Conservation (phyloP, 768 basidiomycete genomes). For the Rhizopogon roseolus region DNA sequence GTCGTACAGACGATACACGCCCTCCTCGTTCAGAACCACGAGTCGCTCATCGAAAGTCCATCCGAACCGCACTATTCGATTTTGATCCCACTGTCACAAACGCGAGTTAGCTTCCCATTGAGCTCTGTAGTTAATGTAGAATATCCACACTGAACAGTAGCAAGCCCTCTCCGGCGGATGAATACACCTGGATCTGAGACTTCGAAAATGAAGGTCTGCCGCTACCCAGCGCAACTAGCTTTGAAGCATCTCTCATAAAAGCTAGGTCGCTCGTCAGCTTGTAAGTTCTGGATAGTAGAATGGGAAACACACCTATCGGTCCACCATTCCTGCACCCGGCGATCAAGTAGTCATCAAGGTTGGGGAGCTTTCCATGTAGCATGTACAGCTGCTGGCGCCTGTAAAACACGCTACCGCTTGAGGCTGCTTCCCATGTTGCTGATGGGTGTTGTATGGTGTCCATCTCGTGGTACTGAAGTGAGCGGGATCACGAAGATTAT, state of each 20-base stretch:
- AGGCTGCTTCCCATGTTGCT: slow-evolving; percentile 86
- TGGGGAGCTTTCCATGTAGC: slow-evolving; percentile 71
- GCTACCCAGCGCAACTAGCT: slow-evolving; percentile 68
- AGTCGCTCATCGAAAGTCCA: slow-evolving; percentile 84
- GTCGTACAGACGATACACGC: slow-evolving; percentile 86
- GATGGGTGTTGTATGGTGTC: slow-evolving; percentile 67
- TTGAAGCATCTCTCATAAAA: slow-evolving; percentile 80
- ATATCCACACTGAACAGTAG: slow-evolving; percentile 69
- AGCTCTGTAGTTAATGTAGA: background rate
- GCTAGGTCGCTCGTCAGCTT: slow-evolving; percentile 40
- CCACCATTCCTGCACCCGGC: slow-evolving; percentile 85
- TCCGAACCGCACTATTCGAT: slow-evolving; percentile 75
- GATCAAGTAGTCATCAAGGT: slow-evolving; percentile 74
- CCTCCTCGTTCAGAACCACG: slow-evolving; percentile 87
- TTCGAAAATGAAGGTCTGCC: slow-evolving; percentile 55
- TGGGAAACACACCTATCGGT: slow-evolving; percentile 65
- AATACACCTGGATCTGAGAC: slow-evolving; percentile 84
- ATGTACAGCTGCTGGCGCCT: slow-evolving; percentile 80
- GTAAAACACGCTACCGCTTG: slow-evolving; percentile 85
- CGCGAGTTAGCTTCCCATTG: slow-evolving; percentile 9
- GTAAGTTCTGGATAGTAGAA: slow-evolving; percentile 3
- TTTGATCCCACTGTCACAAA: slow-evolving; percentile 78
- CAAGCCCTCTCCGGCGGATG: slow-evolving; percentile 74
- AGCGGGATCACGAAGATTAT: background rate
- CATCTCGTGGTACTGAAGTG: slow-evolving; percentile 11